Percentiles rank a stretch among this genome's conserved stretches.
These are phyloP conservation scores for Vigna trinervia DNA, from an alignment of 306 rosid genomes.

Conservation along the genomic window DNA sequence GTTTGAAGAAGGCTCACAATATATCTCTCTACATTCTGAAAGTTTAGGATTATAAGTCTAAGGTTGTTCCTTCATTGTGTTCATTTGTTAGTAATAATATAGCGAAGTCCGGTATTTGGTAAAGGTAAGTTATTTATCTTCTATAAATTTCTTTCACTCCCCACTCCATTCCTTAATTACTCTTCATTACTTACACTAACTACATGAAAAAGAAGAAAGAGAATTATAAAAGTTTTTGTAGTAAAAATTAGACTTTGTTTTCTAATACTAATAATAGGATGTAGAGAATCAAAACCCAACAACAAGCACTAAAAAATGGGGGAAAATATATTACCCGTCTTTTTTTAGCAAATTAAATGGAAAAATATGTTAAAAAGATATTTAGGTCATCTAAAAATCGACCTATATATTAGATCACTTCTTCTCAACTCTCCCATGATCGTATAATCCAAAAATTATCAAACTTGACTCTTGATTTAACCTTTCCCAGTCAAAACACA, in stretches of 20 bases:
- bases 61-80: background rate
- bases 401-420: constrained; percentile 24
- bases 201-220: background rate
- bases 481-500: constrained; percentile 41
- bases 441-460: constrained; percentile 28
- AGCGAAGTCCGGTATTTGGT: no score
- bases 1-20: constrained; percentile 9
- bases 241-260: constrained; percentile 11
- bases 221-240: background rate
- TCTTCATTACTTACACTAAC: background rate
- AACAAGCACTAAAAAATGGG: background rate
- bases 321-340: background rate
- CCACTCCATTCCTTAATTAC: constrained; percentile 20
- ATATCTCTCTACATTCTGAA: background rate
- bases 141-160: background rate
- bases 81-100: no score
- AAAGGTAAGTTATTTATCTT: no score
- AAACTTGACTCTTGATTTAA: constrained; percentile 28
- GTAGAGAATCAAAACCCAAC: constrained; percentile 24
- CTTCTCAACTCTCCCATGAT: constrained; percentile 31
- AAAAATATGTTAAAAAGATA: constrained; percentile 10
- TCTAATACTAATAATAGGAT: background rate
- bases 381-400: constrained; percentile 4
- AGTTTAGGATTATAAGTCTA: background rate
- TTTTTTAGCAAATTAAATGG: constrained; percentile 27